Conservation (phyloP, 495 filamentous ascomycete genomes). For the Acidiella bohemica region DNA sequence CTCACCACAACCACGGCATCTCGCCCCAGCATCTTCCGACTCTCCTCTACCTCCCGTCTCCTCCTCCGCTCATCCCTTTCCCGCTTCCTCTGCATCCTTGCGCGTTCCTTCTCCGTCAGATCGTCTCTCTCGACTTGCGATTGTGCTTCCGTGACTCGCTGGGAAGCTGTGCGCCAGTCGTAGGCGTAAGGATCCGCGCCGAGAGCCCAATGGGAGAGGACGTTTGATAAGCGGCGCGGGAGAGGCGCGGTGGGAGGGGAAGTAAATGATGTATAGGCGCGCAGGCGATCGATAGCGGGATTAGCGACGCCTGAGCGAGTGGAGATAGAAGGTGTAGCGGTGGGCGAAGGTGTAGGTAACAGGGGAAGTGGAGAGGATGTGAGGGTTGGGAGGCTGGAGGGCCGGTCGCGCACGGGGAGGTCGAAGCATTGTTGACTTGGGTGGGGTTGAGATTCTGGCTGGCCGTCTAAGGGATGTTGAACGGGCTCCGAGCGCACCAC, state of each 20-base stretch:
- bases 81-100: constrained; percentile 3
- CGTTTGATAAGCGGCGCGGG: constrained; percentile 4
- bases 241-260: constrained; percentile 4
- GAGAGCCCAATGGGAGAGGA: constrained; percentile 15
- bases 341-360: constrained; percentile 16
- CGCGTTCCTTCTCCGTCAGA: constrained; percentile 13
- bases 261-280: constrained; percentile 14
- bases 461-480: background rate
- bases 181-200: constrained; percentile 17
- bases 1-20: background rate
- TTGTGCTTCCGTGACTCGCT: constrained; percentile 3
- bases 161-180: constrained; percentile 13
- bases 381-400: background rate
- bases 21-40: no score
- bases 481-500: constrained; percentile 8
- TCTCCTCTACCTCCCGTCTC: constrained; percentile 14
- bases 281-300: constrained; percentile 10
- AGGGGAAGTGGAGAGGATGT: background rate
- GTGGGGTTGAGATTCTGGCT: background rate
- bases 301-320: constrained; percentile 6
- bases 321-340: constrained; percentile 12
- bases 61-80: constrained; percentile 10
- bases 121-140: constrained; percentile 5
- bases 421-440: constrained; percentile 15
- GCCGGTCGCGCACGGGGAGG: constrained; percentile 3